These are phyloP conservation scores for Fusarium aywerte DNA, from an alignment of 2,329 filamentous ascomycete genomes.

Conservation along the genomic window DNA sequence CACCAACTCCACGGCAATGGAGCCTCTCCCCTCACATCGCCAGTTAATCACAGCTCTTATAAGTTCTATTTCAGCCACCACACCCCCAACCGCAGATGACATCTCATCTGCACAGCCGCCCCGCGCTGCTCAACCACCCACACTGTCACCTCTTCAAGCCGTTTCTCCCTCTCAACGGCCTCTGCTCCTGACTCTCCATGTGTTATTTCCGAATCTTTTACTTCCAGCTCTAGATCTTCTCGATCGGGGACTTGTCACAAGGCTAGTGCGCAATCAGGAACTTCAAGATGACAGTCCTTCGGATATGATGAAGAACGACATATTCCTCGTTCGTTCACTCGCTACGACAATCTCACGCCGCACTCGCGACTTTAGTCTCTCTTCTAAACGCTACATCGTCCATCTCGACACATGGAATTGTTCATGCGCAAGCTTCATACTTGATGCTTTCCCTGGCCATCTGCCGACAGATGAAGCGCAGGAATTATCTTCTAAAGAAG, in stretches of 20 bases:
- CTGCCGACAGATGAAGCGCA: conserved; percentile 4
- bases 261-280: conserved; percentile 51
- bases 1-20: conserved; percentile 32
- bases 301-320: conserved; percentile 34
- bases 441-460: conserved; percentile 70
- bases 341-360: conserved; percentile 49
- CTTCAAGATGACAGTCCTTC: background rate
- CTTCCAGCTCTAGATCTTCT: conserved; percentile 89
- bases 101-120: conserved; percentile 16
- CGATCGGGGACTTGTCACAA: conserved; percentile 77
- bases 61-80: conserved; percentile 51
- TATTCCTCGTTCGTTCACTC: conserved; percentile 75
- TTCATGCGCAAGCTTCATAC: conserved; percentile 85
- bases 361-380: conserved; percentile 22
- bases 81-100: conserved; percentile 11
- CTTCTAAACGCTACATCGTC: conserved; percentile 70
- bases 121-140: conserved; percentile 26
- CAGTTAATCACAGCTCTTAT: conserved; percentile 63
- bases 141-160: conserved; percentile 31
- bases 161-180: conserved; percentile 55
- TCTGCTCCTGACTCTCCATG: conserved; percentile 82
- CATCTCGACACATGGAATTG: conserved; percentile 85
- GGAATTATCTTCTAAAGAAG: background rate
- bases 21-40: conserved; percentile 50
- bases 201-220: conserved; percentile 82